Percentiles rank a stretch among this genome's conserved stretches.
Evolutionary conservation across 2,329 filamentous ascomycete genomes (phyloP).

Genomic region (Pyricularia pennisetigena): DNA sequence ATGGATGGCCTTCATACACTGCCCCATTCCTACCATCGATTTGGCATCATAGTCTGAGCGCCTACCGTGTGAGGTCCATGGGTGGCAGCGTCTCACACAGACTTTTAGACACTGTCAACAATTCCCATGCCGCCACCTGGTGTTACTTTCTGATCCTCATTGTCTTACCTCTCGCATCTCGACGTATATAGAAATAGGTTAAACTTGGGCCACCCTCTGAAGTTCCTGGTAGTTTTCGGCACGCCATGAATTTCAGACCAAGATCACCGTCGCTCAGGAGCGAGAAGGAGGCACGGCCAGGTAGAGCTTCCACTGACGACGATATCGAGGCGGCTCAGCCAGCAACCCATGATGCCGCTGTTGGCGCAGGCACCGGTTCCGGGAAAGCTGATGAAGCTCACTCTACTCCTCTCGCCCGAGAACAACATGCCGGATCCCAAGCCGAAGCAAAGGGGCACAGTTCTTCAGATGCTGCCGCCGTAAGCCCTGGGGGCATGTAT

Average conservation of each 20-base stretch:
- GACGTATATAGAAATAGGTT: neutral
- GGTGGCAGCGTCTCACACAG: neutral
- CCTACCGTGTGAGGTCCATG: neutral
- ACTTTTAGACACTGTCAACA: neutral
- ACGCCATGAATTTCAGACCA: neutral
- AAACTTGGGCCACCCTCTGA: neutral
- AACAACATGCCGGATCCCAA: neutral
- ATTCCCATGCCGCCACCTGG: neutral
- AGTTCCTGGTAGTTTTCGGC: neutral
- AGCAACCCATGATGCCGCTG: neutral
- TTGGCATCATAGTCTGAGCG: neutral
- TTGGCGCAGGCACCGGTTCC: neutral
- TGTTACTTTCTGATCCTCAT: neutral
- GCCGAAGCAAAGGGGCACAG: conserved; percentile 1
- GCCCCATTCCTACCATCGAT: neutral
- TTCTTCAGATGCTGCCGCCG: conserved; percentile 7
- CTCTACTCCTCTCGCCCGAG: neutral
- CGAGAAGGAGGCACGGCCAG: neutral
- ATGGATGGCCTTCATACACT: neutral
- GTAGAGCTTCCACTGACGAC: neutral
- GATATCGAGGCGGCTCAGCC: neutral
- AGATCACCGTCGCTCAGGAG: neutral
- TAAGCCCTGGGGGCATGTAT: conserved; percentile 26
- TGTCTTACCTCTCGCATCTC: neutral
- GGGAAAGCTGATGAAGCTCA: neutral